phyloP scores from a whole-genome alignment of 805 yeast species.

The Ascoidea asiatica region DNA sequence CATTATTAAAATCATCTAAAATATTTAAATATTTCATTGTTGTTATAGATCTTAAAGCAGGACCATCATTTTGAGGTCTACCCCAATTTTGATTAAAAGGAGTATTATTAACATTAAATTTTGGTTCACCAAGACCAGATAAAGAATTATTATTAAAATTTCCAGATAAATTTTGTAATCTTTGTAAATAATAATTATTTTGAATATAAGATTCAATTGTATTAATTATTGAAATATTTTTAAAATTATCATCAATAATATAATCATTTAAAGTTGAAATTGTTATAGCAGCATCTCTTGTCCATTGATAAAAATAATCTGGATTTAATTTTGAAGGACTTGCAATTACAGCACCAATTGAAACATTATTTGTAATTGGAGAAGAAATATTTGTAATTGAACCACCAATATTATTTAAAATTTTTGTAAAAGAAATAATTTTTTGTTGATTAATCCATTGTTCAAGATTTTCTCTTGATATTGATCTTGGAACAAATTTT shows the following conservation, averaged over 20 bases:
- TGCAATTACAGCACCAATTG: conserved; percentile 69
- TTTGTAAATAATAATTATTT: conserved; percentile 47
- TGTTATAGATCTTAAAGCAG: conserved; percentile 67
- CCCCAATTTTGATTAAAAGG: conserved; percentile 72
- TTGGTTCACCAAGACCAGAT: conserved; percentile 80
- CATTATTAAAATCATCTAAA: conserved; percentile 6
- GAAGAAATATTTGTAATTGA: conserved; percentile 15
- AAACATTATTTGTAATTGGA: conserved; percentile 22
- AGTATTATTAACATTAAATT: conserved; percentile 54
- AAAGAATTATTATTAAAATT: conserved; percentile 27
- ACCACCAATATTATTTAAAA: conserved; percentile 38
- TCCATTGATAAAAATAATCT: conserved; percentile 83
- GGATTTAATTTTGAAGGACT: conserved; percentile 65
- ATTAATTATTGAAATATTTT: conserved; percentile 15
- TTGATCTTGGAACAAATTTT: background rate
- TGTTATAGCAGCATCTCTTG: conserved; percentile 79
- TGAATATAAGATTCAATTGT: conserved; percentile 49
- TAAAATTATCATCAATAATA: conserved; percentile 28
- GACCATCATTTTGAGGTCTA: conserved; percentile 92
- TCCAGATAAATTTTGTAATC: conserved; percentile 60
- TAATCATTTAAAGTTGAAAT: conserved; percentile 47
- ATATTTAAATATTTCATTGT: conserved; percentile 8
- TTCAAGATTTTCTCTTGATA: conserved; percentile 20
- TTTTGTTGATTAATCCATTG: conserved; percentile 32
- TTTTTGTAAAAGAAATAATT: conserved; percentile 24